Base-by-base conservation (phyloP, 2,329 filamentous ascomycete genomes). In the Rhinocladiella mackenziei region DNA sequence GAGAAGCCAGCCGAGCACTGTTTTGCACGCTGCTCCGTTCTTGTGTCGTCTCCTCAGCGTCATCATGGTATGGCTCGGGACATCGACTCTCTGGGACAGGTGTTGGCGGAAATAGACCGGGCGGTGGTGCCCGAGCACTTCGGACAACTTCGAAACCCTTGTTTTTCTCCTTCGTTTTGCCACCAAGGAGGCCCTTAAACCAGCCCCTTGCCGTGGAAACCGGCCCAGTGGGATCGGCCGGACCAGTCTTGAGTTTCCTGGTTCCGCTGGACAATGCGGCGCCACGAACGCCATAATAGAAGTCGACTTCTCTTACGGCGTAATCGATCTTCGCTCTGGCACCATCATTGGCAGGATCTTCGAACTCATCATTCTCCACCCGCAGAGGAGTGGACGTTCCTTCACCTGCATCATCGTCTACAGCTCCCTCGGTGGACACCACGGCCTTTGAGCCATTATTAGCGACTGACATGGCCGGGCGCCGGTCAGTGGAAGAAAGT, bases 121-220 rank as follows among this genome's bases (percentile, higher is more conserved):
- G 81, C 5, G 85, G 83, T 2, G 89, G 89, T 71, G 92, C 89
- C 43, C 89, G 79, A 5, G 88, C 80, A 62, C 89, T 96, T 58
- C 92, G 75, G 11, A 98, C 91, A 4, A 98, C 92, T 63, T 97
- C 92, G 56, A 98, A 98, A 0, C 92, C 92, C 65, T 97, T 97
- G 54, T 84, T 83, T 65, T 94, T 94, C 55, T 96, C 91, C 61
- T 95, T 96, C 5, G 82, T 88, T 68, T 94, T 94, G 11, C 84
- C 85, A 9, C 82, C 83, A 46, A 95, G 78, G 4, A 95, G 62
- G 39, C 75, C 78, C 56, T 86, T 83, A 64, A 97, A 80, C 89
- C 91, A 98, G 3, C 88, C 87, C 0, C 86, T 84, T 0, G 92
- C 91, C 5, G 86, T 91, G 1, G 88, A 85, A 14, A 95, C 86